These are phyloP conservation scores for Solioccasus polychromus DNA, from an alignment of 768 basidiomycete species.

Conservation along the genomic window DNA sequence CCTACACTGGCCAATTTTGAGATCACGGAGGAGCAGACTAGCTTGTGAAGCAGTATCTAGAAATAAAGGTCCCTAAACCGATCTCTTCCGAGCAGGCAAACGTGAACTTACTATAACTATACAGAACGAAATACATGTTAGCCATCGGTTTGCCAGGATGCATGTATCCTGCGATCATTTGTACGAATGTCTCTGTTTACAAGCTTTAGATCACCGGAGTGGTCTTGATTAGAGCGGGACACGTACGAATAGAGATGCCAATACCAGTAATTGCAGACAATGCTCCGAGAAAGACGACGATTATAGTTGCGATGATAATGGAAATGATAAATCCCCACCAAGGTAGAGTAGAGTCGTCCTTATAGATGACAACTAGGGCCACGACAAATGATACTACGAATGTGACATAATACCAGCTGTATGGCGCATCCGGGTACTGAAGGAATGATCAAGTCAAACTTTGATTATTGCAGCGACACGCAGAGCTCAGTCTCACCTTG, in stretches of 20 bases:
- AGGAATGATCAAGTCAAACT: too few relatives aligned
- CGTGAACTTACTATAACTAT: conserved; percentile 41
- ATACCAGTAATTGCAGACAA: conserved; percentile 50
- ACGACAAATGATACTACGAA: conserved; percentile 37
- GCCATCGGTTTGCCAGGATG: conserved; percentile 41
- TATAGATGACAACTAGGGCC: conserved; percentile 54
- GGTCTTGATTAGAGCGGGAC: not conserved
- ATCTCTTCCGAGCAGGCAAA: not conserved
- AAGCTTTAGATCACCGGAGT: not conserved
- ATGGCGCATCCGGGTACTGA: conserved; percentile 36
- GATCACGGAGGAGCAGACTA: conserved; percentile 50
- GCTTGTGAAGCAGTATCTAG: conserved; percentile 51
- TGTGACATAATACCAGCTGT: conserved; percentile 33
- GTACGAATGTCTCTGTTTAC: conserved; percentile 25
- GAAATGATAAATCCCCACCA: conserved; percentile 59
- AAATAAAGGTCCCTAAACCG: too few relatives aligned
- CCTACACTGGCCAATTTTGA: conserved; percentile 42
- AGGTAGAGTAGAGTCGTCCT: conserved; percentile 51
- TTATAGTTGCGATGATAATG: conserved; percentile 48
- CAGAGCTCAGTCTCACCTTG: conserved; percentile 23
- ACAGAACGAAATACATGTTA: conserved; percentile 43
- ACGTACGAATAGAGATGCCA: conserved; percentile 12
- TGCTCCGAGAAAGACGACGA: conserved; percentile 53
- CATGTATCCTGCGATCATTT: conserved; percentile 37
- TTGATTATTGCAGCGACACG: too few relatives aligned